A percentile compares a stretch with the other conserved stretches of the same genome.
These are phyloP conservation scores for Termitomyces sp. DNA, from an alignment of 1,284 basidiomycete species.

Conservation along the genomic window DNA sequence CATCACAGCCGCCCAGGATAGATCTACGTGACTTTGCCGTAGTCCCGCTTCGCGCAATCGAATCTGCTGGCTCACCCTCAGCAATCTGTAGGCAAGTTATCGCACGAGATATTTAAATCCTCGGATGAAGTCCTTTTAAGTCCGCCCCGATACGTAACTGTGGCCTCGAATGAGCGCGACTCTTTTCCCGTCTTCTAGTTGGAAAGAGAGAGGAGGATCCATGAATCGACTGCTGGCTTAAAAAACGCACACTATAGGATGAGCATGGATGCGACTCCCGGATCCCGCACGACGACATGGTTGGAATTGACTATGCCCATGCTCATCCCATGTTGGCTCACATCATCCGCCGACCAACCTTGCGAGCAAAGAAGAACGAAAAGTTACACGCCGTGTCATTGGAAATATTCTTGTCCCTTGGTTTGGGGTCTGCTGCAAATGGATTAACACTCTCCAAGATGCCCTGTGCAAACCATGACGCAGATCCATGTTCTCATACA, in stretches of 20 bases:
- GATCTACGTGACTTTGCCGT: too few relatives aligned
- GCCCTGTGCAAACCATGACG: conserved; percentile 19
- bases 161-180: neutral
- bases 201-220: neutral
- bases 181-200: neutral
- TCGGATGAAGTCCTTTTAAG: neutral
- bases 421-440: conserved; percentile 23
- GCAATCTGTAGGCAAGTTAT: neutral
- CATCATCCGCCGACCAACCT: conserved; percentile 21
- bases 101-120: neutral
- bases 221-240: neutral
- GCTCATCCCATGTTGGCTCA: conserved; percentile 19
- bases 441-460: conserved; percentile 20
- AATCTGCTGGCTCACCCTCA: neutral
- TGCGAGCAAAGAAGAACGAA: conserved; percentile 2
- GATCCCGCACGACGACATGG: neutral
- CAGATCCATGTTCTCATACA: conserved; percentile 15
- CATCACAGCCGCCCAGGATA: neutral
- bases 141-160: neutral
- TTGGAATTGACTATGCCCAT: conserved; percentile 6
- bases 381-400: conserved; percentile 15
- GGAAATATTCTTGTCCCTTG: conserved; percentile 24
- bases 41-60: neutral
- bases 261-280: neutral
- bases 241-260: neutral